A percentile compares a stretch with the other conserved stretches of the same genome.
Conservation (phyloP, 345 rosid genomes). For the Kernera saxatilis region DNA sequence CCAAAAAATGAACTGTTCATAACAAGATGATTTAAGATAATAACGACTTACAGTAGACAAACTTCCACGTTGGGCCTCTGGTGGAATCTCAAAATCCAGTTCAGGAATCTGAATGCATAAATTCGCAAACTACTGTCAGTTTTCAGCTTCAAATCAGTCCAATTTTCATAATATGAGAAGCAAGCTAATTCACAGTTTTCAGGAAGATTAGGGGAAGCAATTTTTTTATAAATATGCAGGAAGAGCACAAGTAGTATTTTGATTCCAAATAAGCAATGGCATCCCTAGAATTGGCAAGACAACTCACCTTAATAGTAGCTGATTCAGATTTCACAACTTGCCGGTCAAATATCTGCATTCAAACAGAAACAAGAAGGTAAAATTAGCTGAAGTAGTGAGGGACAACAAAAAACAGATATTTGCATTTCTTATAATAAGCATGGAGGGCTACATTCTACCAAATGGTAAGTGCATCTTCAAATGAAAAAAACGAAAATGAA, state of each 20-base stretch:
- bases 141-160: background rate
- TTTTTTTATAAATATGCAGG: background rate
- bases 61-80: slow-evolving; percentile 93
- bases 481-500: background rate
- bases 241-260: background rate
- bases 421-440: background rate
- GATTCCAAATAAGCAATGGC: background rate
- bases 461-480: background rate
- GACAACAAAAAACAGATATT: background rate
- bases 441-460: background rate
- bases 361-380: background rate
- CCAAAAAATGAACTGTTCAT: background rate
- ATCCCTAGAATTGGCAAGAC: background rate
- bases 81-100: slow-evolving; percentile 91
- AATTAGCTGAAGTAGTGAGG: background rate
- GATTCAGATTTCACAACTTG: slow-evolving; percentile 65
- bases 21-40: background rate
- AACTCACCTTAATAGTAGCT: slow-evolving; percentile 59
- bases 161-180: background rate
- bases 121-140: background rate
- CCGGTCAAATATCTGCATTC: slow-evolving; percentile 62
- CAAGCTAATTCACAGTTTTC: background rate
- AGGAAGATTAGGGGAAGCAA: background rate
- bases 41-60: slow-evolving; percentile 66
- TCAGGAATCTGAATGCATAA: slow-evolving; percentile 66